Evolutionary conservation across 306 rosid species (phyloP), one percentile per base, ranked within the genome.

Genomic region (Fragaria nilgerrensis): DNA sequence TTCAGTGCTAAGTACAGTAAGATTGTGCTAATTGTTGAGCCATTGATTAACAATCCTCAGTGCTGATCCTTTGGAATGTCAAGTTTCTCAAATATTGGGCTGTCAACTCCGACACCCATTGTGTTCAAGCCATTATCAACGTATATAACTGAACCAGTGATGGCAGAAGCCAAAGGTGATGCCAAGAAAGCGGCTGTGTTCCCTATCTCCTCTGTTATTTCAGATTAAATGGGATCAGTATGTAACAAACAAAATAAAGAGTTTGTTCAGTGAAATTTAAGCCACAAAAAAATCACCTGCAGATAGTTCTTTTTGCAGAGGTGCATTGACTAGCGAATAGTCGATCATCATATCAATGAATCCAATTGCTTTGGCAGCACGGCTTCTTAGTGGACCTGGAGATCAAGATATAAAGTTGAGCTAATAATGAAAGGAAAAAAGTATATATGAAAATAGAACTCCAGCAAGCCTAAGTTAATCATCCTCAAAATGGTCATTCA

Each of bases 321-420:
- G 97, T 67, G 98, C 97, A 77, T 94, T 94, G 74, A 77, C 94
- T 17, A 69, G 67, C 47, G 98, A 94, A 82, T 94, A 92, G 79
- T 94, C 92, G 23, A 94, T 94, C 96, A 94, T 94, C 94, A 82
- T 94, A 63, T 91, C 98, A n/a, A 94, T 94, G 81, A 94, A 94
- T 20, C 98, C 97, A 13, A 94, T 91, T 27, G 98, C 96, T 86
- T 94, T 94, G 9, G 98, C 98, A 7, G 97, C 98, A 62, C 98
- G 98, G 86, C 97, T 94, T 84, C 97, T 80, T 8, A 94, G 85
- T 23, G 98, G 98, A 85, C 98, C 98, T 94, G 81, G 32, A 27
- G 75, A 78, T 64, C 43, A 39, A 23, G 20, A 67, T 48, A 47
- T 61, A 45, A 2, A 78, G 63, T 12, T 52, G 48, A 52, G 65